Conservation (phyloP, 345 rosid species). For the Eucalyptus sp. region DNA sequence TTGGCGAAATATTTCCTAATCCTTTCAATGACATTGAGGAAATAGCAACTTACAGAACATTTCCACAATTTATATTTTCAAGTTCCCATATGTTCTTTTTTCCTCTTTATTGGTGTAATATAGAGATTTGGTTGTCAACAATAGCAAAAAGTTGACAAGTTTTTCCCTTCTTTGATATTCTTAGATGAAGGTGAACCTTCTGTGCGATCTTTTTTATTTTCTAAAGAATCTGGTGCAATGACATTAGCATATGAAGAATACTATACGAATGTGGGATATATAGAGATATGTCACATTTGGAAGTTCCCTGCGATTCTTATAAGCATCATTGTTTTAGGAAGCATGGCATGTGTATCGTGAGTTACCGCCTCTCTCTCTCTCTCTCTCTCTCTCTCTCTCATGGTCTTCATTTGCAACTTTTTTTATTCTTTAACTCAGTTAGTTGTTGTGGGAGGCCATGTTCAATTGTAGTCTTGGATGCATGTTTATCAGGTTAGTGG, state of each 20-base stretch:
- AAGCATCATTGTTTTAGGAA: neutral
- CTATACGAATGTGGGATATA: neutral
- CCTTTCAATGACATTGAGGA: neutral
- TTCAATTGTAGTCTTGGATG: neutral
- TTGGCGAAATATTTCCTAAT: neutral
- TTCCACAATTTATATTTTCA: neutral
- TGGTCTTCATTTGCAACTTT: neutral
- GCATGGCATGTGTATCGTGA: neutral
- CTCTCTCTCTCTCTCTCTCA: neutral
- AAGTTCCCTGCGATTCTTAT: neutral
- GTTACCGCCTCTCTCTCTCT: neutral
- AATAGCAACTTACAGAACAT: neutral
- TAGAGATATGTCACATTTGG: neutral
- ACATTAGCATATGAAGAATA: neutral
- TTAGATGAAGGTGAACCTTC: neutral
- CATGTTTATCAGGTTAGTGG: conserved; percentile 49
- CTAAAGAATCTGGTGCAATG: neutral
- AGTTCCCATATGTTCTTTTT: neutral
- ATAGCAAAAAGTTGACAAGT: neutral
- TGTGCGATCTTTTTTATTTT: neutral
- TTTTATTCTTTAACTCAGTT: neutral
- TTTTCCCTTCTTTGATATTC: neutral
- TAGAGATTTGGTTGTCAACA: neutral
- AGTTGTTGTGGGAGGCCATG: neutral
- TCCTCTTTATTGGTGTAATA: neutral